phyloP scores from a whole-genome alignment of 202 grass and related monocot species.

The Digitaria exilis region DNA sequence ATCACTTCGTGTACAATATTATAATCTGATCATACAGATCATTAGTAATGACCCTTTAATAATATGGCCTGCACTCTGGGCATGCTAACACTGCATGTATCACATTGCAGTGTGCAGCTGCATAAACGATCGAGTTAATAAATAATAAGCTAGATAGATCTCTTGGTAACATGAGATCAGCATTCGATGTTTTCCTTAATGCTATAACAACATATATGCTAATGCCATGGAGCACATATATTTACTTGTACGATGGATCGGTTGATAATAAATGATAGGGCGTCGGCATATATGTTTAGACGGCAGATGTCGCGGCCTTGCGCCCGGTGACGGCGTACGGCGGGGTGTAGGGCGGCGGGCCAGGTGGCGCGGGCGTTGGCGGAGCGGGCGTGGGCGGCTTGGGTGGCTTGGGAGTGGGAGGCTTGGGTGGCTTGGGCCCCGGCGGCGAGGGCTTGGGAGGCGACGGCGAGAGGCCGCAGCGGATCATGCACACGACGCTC shows the following conservation, averaged over 20 bases:
- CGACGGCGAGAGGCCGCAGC: constrained; percentile 29
- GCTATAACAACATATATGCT: background rate
- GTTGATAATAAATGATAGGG: too few relatives aligned
- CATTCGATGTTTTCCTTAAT: background rate
- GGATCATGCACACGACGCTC: constrained; percentile 49
- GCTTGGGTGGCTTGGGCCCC: background rate
- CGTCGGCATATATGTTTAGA: background rate
- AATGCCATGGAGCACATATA: background rate
- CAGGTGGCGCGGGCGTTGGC: background rate
- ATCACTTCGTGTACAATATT: background rate
- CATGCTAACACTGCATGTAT: background rate
- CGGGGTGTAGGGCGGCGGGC: constrained; percentile 28
- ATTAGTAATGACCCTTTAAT: background rate
- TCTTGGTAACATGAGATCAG: background rate
- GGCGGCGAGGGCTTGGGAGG: constrained; percentile 29
- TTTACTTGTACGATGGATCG: background rate
- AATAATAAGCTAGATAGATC: too few relatives aligned
- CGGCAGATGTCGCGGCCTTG: background rate
- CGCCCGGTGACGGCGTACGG: constrained; percentile 25
- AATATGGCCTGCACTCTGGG: background rate
- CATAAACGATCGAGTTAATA: background rate
- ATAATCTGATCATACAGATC: background rate
- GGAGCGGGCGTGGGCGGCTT: background rate
- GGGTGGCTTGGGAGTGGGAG: background rate
- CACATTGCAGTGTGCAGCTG: background rate